phyloP scores from a whole-genome alignment of 2,329 filamentous ascomycete species.

The Penicillium sp. region DNA sequence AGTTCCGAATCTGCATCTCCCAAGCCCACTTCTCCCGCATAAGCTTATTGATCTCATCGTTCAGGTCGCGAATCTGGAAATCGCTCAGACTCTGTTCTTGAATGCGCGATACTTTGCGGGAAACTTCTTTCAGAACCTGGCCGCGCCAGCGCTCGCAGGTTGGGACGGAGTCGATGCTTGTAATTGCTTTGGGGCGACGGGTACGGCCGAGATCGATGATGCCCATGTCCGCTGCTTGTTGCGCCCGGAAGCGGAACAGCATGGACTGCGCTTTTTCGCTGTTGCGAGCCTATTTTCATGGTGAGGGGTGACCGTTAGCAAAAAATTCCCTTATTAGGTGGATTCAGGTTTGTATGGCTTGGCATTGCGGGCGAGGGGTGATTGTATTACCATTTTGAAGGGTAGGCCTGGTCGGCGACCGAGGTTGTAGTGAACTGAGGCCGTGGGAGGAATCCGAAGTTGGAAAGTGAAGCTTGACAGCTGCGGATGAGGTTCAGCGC shows the following conservation, averaged over 20 bases:
- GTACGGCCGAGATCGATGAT: conserved; percentile 92
- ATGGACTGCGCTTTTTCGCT: conserved; percentile 99
- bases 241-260: conserved; percentile 99
- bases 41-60: conserved; percentile 98
- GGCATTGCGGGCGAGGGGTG: not conserved
- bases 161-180: conserved; percentile 78
- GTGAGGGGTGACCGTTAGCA: conserved; percentile 20
- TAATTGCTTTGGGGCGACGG: conserved; percentile 87
- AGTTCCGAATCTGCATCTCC: conserved; percentile 92
- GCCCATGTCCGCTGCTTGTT: conserved; percentile 91
- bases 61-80: conserved; percentile 95
- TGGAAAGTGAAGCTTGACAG: conserved; percentile 24
- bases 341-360: not conserved
- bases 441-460: conserved; percentile 21
- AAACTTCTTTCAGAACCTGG: conserved; percentile 95
- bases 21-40: conserved; percentile 99
- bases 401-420: conserved; percentile 17
- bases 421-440: conserved; percentile 9
- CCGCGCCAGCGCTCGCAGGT: conserved; percentile 97
- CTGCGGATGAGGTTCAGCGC: conserved; percentile 29
- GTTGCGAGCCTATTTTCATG: conserved; percentile 73
- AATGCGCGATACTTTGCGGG: conserved; percentile 93
- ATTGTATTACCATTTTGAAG: conserved; percentile 31
- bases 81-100: conserved; percentile 89
- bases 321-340: conserved; percentile 11